These are phyloP conservation scores for Fusarium heterosporum DNA, from an alignment of 2,329 filamentous ascomycete genomes.

Conservation along the genomic window DNA sequence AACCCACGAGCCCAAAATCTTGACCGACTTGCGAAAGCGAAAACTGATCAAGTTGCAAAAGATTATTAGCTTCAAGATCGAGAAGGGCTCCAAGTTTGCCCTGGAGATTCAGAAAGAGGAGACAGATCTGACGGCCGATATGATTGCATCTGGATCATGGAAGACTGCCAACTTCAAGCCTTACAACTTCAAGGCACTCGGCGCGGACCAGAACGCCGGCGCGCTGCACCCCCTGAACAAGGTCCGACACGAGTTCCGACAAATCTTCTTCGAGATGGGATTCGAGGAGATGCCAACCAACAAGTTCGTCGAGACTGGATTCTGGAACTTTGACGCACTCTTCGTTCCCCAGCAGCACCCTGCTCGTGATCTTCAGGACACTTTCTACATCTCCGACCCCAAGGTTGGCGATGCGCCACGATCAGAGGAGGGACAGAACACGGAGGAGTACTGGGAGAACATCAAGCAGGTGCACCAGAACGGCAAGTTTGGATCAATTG, in stretches of 20 bases:
- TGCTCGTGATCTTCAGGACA: constrained; percentile 96
- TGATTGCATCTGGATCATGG: constrained; percentile 90
- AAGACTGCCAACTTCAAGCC: constrained; percentile 91
- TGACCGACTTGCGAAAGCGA: constrained; percentile 89
- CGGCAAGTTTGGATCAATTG: constrained; percentile 93
- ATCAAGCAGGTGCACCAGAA: constrained; percentile 88
- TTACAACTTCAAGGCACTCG: constrained; percentile 79
- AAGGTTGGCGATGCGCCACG: constrained; percentile 76
- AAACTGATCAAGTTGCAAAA: constrained; percentile 89
- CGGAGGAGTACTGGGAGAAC: constrained; percentile 88
- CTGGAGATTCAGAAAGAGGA: constrained; percentile 91
- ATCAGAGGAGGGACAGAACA: constrained; percentile 71
- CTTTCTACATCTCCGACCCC: constrained; percentile 97
- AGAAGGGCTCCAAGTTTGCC: constrained; percentile 89
- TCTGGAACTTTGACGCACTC: constrained; percentile 99
- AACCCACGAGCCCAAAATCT: constrained; percentile 78
- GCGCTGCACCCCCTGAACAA: constrained; percentile 84
- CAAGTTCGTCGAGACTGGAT: constrained; percentile 93
- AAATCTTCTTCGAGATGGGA: constrained; percentile 99
- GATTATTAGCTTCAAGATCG: constrained; percentile 83
- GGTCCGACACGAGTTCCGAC: constrained; percentile 93
- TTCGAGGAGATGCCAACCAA: constrained; percentile 98
- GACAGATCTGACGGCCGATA: constrained; percentile 93
- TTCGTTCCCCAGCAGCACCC: constrained; percentile 97
- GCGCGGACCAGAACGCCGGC: constrained; percentile 70